phyloP scores from a whole-genome alignment of 1,284 basidiomycete species.

The Puccinia hordei region DNA sequence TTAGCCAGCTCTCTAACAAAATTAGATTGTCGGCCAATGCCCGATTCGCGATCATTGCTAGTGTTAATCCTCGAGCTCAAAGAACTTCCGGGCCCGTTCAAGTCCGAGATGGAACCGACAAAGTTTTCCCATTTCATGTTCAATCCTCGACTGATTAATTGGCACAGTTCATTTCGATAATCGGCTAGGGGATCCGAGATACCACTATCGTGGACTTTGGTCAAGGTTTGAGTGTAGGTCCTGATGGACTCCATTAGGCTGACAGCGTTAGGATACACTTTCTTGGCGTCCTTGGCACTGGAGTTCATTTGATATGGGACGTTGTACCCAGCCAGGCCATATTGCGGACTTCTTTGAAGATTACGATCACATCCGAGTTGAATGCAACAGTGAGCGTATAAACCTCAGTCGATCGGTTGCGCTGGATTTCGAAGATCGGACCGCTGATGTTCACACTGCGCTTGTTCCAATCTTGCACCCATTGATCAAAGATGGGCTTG shows the following conservation, averaged over 20 bases:
- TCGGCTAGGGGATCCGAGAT: constrained; percentile 91
- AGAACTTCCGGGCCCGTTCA: not conserved
- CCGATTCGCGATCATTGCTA: constrained; percentile 70
- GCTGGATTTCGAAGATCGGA: constrained; percentile 91
- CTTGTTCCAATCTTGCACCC: constrained; percentile 91
- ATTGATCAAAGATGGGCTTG: constrained; percentile 88
- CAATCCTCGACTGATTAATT: constrained; percentile 78
- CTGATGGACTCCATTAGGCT: constrained; percentile 97
- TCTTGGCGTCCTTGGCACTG: constrained; percentile 95
- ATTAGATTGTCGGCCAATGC: constrained; percentile 74
- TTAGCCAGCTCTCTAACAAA: constrained; percentile 95
- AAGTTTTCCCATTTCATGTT: constrained; percentile 95
- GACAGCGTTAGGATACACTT: constrained; percentile 96
- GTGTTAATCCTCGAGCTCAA: constrained; percentile 65
- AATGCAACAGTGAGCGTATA: constrained; percentile 93
- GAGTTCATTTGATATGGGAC: constrained; percentile 92
- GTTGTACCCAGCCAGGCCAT: constrained; percentile 90
- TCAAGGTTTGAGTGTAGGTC: constrained; percentile 91
- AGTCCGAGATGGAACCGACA: constrained; percentile 66
- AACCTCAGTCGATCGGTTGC: constrained; percentile 67
- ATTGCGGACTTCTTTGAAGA: constrained; percentile 98
- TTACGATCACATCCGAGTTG: constrained; percentile 93
- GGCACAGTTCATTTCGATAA: constrained; percentile 83
- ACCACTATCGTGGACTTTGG: constrained; percentile 79
- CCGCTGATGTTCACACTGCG: constrained; percentile 89